Evolutionary conservation across 2,329 filamentous ascomycete genomes (phyloP).

Genomic region (Ilyonectria robusta): DNA sequence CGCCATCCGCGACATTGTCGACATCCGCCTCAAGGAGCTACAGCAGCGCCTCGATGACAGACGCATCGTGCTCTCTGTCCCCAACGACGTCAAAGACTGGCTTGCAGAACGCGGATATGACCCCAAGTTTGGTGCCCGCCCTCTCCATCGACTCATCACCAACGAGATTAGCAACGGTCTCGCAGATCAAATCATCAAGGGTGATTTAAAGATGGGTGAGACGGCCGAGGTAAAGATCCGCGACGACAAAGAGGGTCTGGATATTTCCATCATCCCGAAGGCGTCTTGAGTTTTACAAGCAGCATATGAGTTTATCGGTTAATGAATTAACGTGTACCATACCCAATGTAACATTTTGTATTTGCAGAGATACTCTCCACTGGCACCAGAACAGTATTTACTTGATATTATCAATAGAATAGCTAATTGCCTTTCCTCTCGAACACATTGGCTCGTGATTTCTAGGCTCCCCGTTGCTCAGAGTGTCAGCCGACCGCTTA

Average conservation of each 20-base stretch:
- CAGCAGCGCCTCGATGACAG: conserved; percentile 87
- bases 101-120: conserved; percentile 92
- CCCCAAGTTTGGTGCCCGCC: conserved; percentile 90
- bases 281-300: conserved; percentile 18
- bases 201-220: conserved; percentile 83
- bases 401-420: conserved; percentile 27
- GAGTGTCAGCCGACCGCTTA: not conserved
- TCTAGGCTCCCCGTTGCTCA: not conserved
- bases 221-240: conserved; percentile 79
- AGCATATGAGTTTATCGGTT: conserved; percentile 17
- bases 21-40: conserved; percentile 89
- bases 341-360: conserved; percentile 28
- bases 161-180: conserved; percentile 91
- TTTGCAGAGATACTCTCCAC: conserved; percentile 26
- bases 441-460: not conserved
- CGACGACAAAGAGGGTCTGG: conserved; percentile 71
- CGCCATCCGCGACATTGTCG: conserved; percentile 91
- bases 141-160: conserved; percentile 90
- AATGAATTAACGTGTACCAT: conserved; percentile 46
- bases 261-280: conserved; percentile 57
- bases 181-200: conserved; percentile 92
- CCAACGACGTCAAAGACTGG: conserved; percentile 83
- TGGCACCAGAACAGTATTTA: conserved; percentile 20
- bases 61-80: conserved; percentile 82
- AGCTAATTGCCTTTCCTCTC: conserved; percentile 13